phyloP scores from a whole-genome alignment of 345 rosid species.

The Xanthoceras sorbifolium region DNA sequence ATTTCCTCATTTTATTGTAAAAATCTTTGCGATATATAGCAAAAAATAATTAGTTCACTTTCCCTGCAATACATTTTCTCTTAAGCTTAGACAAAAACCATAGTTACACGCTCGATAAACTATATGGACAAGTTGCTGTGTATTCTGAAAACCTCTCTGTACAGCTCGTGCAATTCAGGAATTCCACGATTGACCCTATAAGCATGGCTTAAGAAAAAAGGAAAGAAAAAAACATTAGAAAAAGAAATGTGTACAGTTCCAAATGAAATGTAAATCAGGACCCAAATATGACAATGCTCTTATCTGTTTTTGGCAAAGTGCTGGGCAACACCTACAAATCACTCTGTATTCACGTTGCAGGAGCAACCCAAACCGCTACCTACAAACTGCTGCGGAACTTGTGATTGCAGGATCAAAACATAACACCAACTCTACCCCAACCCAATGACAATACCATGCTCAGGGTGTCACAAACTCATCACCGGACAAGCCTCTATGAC shows the following conservation, averaged over 20 bases:
- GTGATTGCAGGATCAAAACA: constrained; percentile 10
- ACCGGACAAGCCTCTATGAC: not conserved
- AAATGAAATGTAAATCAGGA: not conserved
- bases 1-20: constrained; percentile 1
- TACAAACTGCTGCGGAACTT: constrained; percentile 9
- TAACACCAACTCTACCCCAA: not conserved
- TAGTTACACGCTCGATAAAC: not conserved
- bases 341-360: not conserved
- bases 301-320: not conserved
- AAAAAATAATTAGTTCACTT: constrained; percentile 1
- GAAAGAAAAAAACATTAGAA: constrained; percentile 18
- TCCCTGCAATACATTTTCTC: constrained; percentile 20
- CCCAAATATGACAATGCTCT: constrained; percentile 17
- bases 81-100: not conserved
- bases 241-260: not conserved
- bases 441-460: not conserved
- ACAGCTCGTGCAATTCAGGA: constrained; percentile 31
- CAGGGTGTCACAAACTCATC: not conserved
- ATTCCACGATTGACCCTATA: constrained; percentile 32
- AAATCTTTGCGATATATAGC: not conserved
- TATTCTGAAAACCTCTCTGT: constrained; percentile 26
- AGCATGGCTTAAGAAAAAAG: constrained; percentile 20
- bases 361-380: constrained; percentile 8
- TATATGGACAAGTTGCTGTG: constrained; percentile 12
- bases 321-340: not conserved